A percentile compares a stretch with the other conserved stretches of the same genome.
Conservation (phyloP, 2,329 filamentous ascomycete species). For the Venturia pyrina region DNA sequence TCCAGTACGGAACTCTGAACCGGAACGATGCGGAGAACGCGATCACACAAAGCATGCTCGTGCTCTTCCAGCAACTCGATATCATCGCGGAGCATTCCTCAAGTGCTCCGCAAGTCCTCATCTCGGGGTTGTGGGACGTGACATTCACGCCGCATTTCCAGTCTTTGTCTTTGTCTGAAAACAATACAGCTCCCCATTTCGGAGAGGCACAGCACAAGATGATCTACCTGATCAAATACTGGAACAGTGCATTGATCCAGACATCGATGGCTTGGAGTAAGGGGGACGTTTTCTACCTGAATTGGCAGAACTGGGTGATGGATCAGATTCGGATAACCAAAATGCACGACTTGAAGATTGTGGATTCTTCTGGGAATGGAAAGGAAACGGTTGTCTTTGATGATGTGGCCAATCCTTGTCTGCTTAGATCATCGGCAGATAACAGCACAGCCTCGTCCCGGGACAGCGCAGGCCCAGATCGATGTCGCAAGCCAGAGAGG, state of each 20-base stretch:
- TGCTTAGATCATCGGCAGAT: background rate
- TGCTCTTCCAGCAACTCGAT: constrained; percentile 25
- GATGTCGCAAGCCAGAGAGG: constrained; percentile 16
- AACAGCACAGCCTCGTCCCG: background rate
- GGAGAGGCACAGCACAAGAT: constrained; percentile 23
- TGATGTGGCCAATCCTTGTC: constrained; percentile 24
- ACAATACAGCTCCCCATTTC: constrained; percentile 19
- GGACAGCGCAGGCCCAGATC: background rate
- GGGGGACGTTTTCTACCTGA: constrained; percentile 24
- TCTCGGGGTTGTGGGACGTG: constrained; percentile 25
- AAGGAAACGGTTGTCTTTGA: constrained; percentile 24
- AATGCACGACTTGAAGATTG: constrained; percentile 22
- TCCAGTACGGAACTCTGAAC: constrained; percentile 23
- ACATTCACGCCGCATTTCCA: constrained; percentile 27
- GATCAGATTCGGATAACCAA: constrained; percentile 25
- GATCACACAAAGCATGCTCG: constrained; percentile 24
- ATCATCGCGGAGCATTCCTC: constrained; percentile 21
- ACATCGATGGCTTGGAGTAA: constrained; percentile 22
- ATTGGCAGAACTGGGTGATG: constrained; percentile 24
- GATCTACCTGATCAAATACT: constrained; percentile 14
- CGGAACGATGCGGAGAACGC: constrained; percentile 21
- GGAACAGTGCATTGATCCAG: constrained; percentile 25
- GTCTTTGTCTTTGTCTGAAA: constrained; percentile 15
- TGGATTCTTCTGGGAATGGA: constrained; percentile 24
- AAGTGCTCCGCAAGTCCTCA: constrained; percentile 21